Base-by-base conservation (phyloP, 2,329 filamentous ascomycete species). In the Penicillium sclerotigenum region DNA sequence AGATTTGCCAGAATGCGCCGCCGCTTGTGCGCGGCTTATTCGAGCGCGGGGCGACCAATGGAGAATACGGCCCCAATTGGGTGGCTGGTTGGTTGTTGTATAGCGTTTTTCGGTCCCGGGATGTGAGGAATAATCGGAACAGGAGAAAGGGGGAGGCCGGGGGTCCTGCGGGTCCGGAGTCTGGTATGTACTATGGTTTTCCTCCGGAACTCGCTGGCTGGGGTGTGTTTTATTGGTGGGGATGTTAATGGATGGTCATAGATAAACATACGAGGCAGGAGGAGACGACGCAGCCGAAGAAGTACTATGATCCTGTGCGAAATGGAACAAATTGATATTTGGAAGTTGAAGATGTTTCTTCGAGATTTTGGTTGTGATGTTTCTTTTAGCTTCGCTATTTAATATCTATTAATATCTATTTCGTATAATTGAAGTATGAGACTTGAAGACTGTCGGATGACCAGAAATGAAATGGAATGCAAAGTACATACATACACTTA, bases 61-160 rank as follows among this genome's bases (percentile, higher is more conserved):
- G 75, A 56, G 76, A 78, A 62, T 74, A 77, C 56, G 75, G 72
- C 8, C 76, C 76, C 6, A 78, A 78, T 54, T 78, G 76, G 76
- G 76, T 78, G 14, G 73, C 75, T 0, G 71, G 74, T 16, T 78
- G 76, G 76, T 67, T 78, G 66, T 64, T 78, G 61, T 78, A 78
- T 63, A 78, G 75, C 57, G 76, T 78, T 28, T 78, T 78, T 64
- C 73, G 76, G n/a, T 77, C 75, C 20, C 65, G 76, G 50, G 76
- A 78, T 67, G 72, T 76, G 53, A 69, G 76, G 47, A 78, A 78
- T 64, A 77, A 78, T 66, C 73, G 76, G 24, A 77, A 76, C 64
- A 71, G 75, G 57, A 66, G 74, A 47, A 71, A 70, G 62, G 71
- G 69, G 16, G 70, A 75, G 50, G 65, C 64, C 36, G 55, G 55